Evolutionary conservation across 2,329 filamentous ascomycete genomes (phyloP).

Genomic region (Ceratocystis harringtonii): DNA sequence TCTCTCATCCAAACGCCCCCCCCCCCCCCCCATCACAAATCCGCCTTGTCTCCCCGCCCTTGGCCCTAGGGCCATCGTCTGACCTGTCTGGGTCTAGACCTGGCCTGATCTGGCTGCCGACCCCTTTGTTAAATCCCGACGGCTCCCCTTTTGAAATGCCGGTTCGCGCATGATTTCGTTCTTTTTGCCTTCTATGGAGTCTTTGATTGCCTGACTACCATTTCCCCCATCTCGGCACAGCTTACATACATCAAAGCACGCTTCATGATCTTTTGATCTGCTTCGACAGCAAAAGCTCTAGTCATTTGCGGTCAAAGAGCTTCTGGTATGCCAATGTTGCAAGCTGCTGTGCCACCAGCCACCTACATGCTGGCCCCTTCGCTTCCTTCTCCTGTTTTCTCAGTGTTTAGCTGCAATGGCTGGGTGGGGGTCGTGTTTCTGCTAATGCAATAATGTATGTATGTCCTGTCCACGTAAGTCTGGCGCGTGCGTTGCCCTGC

Average conservation of each 20-base stretch:
- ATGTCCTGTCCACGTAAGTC: background rate
- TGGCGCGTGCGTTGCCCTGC: no score
- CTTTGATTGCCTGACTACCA: no score
- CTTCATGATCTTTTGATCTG: background rate
- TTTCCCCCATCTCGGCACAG: no score
- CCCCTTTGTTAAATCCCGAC: constrained; percentile 1
- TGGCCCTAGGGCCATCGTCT: background rate
- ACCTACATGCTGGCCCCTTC: background rate
- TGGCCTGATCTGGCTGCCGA: background rate
- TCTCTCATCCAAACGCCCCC: background rate
- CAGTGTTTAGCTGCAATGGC: no score
- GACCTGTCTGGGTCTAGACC: background rate
- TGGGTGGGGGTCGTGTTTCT: background rate
- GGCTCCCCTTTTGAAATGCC: constrained; percentile 1
- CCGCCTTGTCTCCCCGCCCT: background rate
- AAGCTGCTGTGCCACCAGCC: background rate
- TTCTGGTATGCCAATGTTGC: background rate
- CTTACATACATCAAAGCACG: background rate
- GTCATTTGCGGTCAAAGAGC: no score
- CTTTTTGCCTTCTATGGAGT: background rate
- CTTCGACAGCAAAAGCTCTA: no score
- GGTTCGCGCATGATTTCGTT: background rate
- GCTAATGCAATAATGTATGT: background rate
- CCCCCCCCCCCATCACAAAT: background rate
- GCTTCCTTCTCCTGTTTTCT: background rate